Base-by-base conservation (phyloP, 495 filamentous ascomycete species). In the Penicillium bialowiezense region DNA sequence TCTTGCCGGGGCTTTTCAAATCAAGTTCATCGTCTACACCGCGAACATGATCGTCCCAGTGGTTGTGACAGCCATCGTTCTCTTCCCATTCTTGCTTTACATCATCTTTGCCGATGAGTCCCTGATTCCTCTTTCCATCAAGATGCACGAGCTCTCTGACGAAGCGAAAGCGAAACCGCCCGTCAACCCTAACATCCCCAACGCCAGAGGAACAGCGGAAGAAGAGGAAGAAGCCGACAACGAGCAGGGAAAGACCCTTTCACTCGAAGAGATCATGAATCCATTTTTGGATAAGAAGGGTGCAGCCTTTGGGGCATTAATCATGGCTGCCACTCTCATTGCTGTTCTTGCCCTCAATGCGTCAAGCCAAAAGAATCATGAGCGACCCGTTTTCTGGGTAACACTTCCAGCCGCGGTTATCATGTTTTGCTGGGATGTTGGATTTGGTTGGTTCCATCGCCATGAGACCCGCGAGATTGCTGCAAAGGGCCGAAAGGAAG, bases 41-140 rank as follows among this genome's bases (percentile, higher is more conserved):
- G 82, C 77, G 24, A 83, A 86, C 51, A 84, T 86, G 76, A 82
- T 87, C 32, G 81, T 87, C 1, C 84, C 84, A 7, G 81, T 84
- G 29, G 62, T 85, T 41, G 67, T 76, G 18, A 85, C 84, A 0
- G 81, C 73, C 8, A 79, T 86, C 40, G 66, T 85, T 7, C 60
- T 86, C 0, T 85, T 84, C 43, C 84, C 84, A 0, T 81, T 84
- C 53, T 59, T 87, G 37, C 72, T 85, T 2, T 85, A 80, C 49
- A 74, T 85, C 52, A 75, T 85, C 40, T 87, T 87, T 48, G 72
- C 74, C 7, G 72, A 81, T 52, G 73, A 80, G 35, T 64, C 72
- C 6, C 79, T 87, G 15, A 81, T 87, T n/a, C 83, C 83, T 2
- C 55, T 68, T 24, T 74, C 68, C 7, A 87, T 87, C 57, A 68